These are phyloP conservation scores for Cryptococcus floricola DNA, from an alignment of 1,284 basidiomycete genomes.

Conservation along the genomic window DNA sequence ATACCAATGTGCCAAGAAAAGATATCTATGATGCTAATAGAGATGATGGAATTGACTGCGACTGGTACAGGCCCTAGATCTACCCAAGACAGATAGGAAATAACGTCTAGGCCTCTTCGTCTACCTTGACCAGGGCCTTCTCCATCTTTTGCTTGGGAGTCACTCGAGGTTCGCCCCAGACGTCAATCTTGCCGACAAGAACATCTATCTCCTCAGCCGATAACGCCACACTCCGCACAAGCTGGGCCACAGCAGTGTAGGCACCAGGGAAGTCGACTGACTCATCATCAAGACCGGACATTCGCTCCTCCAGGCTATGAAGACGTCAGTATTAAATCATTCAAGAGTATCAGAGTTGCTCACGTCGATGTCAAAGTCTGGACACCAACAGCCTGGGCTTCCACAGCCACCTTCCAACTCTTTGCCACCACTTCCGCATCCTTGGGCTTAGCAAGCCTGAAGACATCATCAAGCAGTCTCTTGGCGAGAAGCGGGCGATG, in stretches of 20 bases:
- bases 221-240: slow-evolving; percentile 65
- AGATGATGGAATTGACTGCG: too few species aligned
- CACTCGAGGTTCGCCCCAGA: slow-evolving; percentile 39
- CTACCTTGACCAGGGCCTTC: slow-evolving; percentile 33
- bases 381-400: slow-evolving; percentile 56
- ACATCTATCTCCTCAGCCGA: slow-evolving; percentile 57
- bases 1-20: neutral
- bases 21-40: too few species aligned
- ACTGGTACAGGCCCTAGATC: too few species aligned
- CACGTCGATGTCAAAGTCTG: slow-evolving; percentile 60
- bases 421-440: slow-evolving; percentile 71
- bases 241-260: slow-evolving; percentile 66
- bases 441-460: slow-evolving; percentile 78
- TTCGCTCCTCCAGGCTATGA: slow-evolving; percentile 60
- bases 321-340: neutral
- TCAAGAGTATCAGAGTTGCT: slow-evolving; percentile 12
- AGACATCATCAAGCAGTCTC: slow-evolving; percentile 79
- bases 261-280: slow-evolving; percentile 85
- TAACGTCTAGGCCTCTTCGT: slow-evolving; percentile 26
- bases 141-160: slow-evolving; percentile 44
- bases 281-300: slow-evolving; percentile 78
- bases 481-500: slow-evolving; percentile 62
- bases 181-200: slow-evolving; percentile 43
- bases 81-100: too few species aligned
- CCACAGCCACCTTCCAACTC: slow-evolving; percentile 53